These are phyloP conservation scores for Calonectria pseudoreteaudii DNA, from an alignment of 2,329 filamentous ascomycete species.

Conservation along the genomic window DNA sequence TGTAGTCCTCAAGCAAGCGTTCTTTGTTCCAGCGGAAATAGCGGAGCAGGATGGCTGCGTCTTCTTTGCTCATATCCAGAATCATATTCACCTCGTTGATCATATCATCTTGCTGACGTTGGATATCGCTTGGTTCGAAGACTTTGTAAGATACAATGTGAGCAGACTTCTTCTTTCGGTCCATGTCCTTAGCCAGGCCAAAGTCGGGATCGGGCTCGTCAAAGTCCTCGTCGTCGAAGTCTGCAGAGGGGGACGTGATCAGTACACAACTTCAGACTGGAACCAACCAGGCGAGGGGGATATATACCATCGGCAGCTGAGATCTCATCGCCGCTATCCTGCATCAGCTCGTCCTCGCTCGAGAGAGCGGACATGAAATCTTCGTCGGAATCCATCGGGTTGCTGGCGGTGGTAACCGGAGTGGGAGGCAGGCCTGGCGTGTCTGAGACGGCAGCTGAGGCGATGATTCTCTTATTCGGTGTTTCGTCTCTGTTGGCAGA, in stretches of 20 bases:
- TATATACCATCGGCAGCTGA: conserved; percentile 63
- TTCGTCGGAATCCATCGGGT: conserved; percentile 93
- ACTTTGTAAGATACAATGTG: conserved; percentile 91
- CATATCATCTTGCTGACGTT: conserved; percentile 85
- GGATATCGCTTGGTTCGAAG: conserved; percentile 82
- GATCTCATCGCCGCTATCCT: conserved; percentile 81
- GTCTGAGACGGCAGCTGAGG: conserved; percentile 60
- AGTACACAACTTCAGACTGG: conserved; percentile 23
- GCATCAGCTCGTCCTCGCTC: conserved; percentile 78
- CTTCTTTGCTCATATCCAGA: conserved; percentile 88
- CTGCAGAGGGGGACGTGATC: conserved; percentile 46
- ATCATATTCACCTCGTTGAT: conserved; percentile 93
- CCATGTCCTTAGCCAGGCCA: conserved; percentile 69
- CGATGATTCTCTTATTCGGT: conserved; percentile 67
- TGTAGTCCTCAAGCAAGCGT: conserved; percentile 92
- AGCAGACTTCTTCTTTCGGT: conserved; percentile 77
- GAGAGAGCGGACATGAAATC: conserved; percentile 90
- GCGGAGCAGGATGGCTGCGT: conserved; percentile 89
- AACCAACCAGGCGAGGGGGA: conserved; percentile 18
- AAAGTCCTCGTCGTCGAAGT: conserved; percentile 70
- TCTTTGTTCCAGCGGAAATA: conserved; percentile 98
- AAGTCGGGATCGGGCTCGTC: conserved; percentile 68
- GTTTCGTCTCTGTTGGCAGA: conserved; percentile 55
- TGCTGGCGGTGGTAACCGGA: conserved; percentile 64
- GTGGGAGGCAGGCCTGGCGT: conserved; percentile 65